Percentiles rank a stretch among this genome's conserved stretches.
phyloP scores from a whole-genome alignment of 345 rosid genomes.

The Populus euphratica region DNA sequence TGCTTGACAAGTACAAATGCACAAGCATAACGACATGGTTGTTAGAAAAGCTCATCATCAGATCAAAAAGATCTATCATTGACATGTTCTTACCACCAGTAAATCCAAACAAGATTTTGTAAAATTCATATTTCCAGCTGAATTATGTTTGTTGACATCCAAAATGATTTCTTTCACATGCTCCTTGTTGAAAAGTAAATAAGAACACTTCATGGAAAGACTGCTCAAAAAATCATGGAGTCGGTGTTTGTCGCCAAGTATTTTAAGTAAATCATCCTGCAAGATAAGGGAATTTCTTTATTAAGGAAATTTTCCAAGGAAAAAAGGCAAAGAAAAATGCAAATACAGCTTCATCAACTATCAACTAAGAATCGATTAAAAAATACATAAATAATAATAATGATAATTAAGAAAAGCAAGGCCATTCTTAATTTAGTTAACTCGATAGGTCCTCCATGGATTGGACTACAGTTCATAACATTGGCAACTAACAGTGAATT shows the following conservation, averaged over 20 bases:
- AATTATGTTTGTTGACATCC: constrained; percentile 60
- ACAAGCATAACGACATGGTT: background rate
- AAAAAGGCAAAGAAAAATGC: background rate
- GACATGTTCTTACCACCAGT: constrained; percentile 68
- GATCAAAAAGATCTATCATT: background rate
- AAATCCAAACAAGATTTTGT: constrained; percentile 75
- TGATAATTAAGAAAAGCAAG: background rate
- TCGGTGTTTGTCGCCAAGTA: constrained; percentile 80
- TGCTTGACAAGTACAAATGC: background rate
- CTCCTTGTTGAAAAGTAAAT: constrained; percentile 83
- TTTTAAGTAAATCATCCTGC: constrained; percentile 90
- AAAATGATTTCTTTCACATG: constrained; percentile 71
- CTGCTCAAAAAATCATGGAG: constrained; percentile 80
- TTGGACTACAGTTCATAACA: background rate
- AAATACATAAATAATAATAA: background rate
- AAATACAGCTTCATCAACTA: background rate
- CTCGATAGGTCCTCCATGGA: background rate
- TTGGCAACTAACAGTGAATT: background rate
- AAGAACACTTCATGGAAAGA: constrained; percentile 83
- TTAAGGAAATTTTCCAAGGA: background rate
- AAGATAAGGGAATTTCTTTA: constrained; percentile 9
- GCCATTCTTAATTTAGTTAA: background rate
- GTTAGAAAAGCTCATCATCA: background rate
- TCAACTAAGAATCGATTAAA: background rate
- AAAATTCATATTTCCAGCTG: constrained; percentile 48